phyloP scores from a whole-genome alignment of 495 filamentous ascomycete genomes.

The Lasiosphaeris hirsuta region DNA sequence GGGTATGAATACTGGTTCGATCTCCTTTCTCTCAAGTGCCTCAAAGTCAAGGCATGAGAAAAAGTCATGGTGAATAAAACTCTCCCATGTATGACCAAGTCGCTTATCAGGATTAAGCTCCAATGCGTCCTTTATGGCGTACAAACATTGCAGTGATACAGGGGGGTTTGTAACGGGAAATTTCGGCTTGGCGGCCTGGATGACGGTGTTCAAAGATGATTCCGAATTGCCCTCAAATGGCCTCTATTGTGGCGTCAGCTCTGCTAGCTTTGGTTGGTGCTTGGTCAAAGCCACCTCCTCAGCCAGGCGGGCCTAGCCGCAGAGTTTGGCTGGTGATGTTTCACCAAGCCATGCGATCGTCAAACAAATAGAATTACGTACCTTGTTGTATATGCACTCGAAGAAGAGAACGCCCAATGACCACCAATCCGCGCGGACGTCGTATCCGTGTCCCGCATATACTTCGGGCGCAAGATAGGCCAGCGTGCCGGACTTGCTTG shows the following conservation, averaged over 20 bases:
- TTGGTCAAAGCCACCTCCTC: constrained; percentile 1
- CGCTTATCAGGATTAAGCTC: constrained; percentile 75
- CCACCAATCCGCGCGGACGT: constrained; percentile 94
- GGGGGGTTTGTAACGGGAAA: constrained; percentile 88
- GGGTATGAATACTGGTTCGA: constrained; percentile 86
- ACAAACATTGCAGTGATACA: constrained; percentile 79
- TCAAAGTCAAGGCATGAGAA: constrained; percentile 84
- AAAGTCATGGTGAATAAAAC: constrained; percentile 83
- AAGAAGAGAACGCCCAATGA: constrained; percentile 95
- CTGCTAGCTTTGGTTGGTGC: constrained; percentile 26
- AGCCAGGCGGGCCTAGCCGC: neutral
- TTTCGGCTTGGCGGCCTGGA: constrained; percentile 76
- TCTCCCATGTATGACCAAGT: constrained; percentile 77
- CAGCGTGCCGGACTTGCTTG: constrained; percentile 93
- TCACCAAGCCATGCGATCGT: neutral
- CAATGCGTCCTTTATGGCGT: constrained; percentile 77
- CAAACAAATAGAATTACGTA: constrained; percentile 35
- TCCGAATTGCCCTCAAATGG: constrained; percentile 89
- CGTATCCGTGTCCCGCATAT: constrained; percentile 83
- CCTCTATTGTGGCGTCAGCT: constrained; percentile 51
- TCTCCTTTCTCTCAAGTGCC: constrained; percentile 80
- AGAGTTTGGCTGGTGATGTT: neutral
- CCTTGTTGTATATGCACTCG: constrained; percentile 99
- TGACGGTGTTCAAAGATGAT: constrained; percentile 71
- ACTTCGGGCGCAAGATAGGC: constrained; percentile 97